A percentile compares a stretch with the other conserved stretches of the same genome.
phyloP scores from a whole-genome alignment of 352 stramenopile genomes.

The Phytophthora kernoviae region DNA sequence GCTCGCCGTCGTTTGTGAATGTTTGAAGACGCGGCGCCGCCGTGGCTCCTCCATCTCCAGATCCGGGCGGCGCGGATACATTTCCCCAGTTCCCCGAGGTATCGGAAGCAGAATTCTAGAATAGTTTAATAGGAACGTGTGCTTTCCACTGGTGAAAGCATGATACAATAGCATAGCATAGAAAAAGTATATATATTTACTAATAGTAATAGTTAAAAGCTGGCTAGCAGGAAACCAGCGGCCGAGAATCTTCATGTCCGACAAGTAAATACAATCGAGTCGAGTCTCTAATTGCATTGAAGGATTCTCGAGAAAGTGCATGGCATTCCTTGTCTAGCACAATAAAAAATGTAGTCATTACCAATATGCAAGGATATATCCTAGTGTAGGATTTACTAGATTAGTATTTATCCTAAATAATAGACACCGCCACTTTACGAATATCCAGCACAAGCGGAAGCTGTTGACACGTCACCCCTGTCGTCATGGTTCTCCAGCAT shows the following conservation, averaged over 20 bases:
- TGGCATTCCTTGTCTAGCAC: too few relatives aligned
- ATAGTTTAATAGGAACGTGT: conserved; percentile 7
- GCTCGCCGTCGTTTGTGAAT: conserved; percentile 39
- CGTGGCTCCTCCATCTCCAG: conserved; percentile 21
- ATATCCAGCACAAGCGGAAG: neutral
- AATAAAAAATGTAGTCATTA: too few relatives aligned
- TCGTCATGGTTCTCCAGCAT: conserved; percentile 21
- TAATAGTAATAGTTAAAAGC: conserved; percentile 24
- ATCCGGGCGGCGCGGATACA: conserved; percentile 31
- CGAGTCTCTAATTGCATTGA: neutral
- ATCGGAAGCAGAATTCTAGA: conserved; percentile 26
- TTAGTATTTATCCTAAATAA: neutral
- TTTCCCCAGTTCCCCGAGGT: conserved; percentile 21
- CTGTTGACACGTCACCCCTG: conserved; percentile 34
- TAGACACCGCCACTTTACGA: neutral
- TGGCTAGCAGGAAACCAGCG: conserved; percentile 20
- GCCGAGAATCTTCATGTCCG: too few relatives aligned
- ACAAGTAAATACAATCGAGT: conserved; percentile 1
- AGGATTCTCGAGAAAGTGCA: too few relatives aligned
- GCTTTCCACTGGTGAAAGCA: conserved; percentile 3
- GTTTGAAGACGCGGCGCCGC: conserved; percentile 38
- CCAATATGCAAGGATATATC: too few relatives aligned
- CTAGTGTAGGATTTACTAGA: too few relatives aligned
- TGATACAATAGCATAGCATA: neutral
- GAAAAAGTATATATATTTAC: conserved; percentile 17